phyloP scores from a whole-genome alignment of 2,329 filamentous ascomycete species.

The Fusarium citri region DNA sequence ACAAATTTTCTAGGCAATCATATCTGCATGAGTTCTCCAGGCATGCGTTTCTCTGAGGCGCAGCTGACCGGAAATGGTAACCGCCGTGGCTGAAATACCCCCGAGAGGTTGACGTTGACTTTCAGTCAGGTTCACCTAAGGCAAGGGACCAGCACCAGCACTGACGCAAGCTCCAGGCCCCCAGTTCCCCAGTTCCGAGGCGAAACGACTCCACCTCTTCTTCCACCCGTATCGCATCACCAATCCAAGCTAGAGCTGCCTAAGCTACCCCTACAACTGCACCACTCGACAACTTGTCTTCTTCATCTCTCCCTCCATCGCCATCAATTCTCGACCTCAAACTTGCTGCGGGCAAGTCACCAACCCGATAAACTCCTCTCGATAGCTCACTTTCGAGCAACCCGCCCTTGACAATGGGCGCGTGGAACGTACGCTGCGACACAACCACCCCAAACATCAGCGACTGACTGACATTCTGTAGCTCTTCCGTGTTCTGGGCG shows the following conservation, averaged over 20 bases:
- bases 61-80: constrained; percentile 15
- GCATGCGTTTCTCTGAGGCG: neutral
- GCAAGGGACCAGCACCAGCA: constrained; percentile 11
- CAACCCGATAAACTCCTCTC: constrained; percentile 16
- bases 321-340: neutral
- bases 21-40: neutral
- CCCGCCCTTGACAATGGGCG: constrained; percentile 51
- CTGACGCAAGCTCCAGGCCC: constrained; percentile 45
- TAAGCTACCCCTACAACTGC: constrained; percentile 8
- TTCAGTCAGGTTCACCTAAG: neutral
- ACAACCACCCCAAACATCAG: neutral
- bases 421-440: constrained; percentile 53
- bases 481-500: constrained; percentile 81
- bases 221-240: constrained; percentile 39
- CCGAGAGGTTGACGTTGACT: neutral
- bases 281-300: constrained; percentile 30
- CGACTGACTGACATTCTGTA: constrained; percentile 44
- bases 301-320: constrained; percentile 9
- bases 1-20: neutral
- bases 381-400: constrained; percentile 31
- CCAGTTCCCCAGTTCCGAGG: constrained; percentile 14
- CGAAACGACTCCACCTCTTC: constrained; percentile 34
- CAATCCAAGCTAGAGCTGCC: constrained; percentile 25
- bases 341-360: constrained; percentile 23
- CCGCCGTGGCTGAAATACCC: constrained; percentile 33